Percentiles rank a stretch among this genome's conserved stretches.
Evolutionary conservation across 345 rosid genomes (phyloP).

Genomic region (Melaleuca alternifolia): DNA sequence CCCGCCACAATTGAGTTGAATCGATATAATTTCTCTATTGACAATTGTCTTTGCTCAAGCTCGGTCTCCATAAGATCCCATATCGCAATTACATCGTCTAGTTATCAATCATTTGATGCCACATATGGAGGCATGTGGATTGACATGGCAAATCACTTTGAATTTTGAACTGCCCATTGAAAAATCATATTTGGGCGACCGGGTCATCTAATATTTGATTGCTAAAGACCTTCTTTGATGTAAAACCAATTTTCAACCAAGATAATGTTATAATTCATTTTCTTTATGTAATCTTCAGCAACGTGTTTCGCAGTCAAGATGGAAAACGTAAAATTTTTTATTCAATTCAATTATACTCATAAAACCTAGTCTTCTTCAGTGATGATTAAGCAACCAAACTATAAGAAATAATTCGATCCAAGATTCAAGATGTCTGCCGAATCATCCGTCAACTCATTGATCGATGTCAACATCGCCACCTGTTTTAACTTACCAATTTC

Average conservation of each 20-base stretch:
- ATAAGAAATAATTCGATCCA: background rate
- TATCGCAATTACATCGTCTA: background rate
- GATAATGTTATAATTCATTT: background rate
- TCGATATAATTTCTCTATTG: background rate
- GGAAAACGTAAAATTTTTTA: background rate
- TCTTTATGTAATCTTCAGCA: background rate
- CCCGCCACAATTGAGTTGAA: background rate
- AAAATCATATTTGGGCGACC: too few relatives aligned
- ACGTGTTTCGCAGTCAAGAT: background rate
- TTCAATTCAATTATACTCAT: background rate
- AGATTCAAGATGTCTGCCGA: background rate
- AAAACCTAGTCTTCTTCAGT: background rate
- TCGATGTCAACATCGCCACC: background rate
- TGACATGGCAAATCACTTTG: background rate
- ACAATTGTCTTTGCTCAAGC: background rate
- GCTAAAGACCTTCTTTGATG: background rate
- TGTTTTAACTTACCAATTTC: background rate
- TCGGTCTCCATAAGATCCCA: background rate
- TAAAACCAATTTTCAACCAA: background rate
- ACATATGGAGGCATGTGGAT: background rate
- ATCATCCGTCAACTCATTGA: background rate
- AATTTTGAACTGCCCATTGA: background rate
- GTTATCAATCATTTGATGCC: background rate
- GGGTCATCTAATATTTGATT: background rate
- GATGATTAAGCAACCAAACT: background rate